Percentiles rank a stretch among this genome's conserved stretches.
Evolutionary conservation across 1,139 yeast genomes (phyloP).

Genomic region (Kodamaea arcana): DNA sequence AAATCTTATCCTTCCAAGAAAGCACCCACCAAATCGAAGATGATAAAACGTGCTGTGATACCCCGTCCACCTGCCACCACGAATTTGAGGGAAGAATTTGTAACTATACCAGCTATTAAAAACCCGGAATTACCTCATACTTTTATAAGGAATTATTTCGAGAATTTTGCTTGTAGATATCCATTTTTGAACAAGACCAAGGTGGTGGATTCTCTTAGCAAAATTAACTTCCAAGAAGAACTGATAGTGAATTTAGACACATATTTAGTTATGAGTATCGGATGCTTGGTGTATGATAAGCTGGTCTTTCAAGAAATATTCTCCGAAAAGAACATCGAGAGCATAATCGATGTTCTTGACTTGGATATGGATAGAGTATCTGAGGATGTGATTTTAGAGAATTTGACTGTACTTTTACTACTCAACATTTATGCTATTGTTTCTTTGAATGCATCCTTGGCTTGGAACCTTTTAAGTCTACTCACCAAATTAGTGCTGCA

Average conservation of each 20-base stretch:
- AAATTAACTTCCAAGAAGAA: conserved; percentile 31
- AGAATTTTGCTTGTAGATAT: conserved; percentile 33
- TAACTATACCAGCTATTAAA: conserved; percentile 29
- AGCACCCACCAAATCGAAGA: neutral
- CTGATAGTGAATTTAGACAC: conserved; percentile 36
- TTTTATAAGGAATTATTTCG: conserved; percentile 34
- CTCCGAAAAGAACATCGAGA: conserved; percentile 29
- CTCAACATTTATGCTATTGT: conserved; percentile 30
- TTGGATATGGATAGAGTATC: conserved; percentile 22
- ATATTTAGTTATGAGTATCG: conserved; percentile 38
- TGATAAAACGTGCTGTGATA: neutral
- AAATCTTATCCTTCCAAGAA: neutral
- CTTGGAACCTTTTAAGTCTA: conserved; percentile 37
- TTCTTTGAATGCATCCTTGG: conserved; percentile 23
- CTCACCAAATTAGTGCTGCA: conserved; percentile 27
- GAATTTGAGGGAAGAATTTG: conserved; percentile 21
- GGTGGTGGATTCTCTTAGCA: conserved; percentile 19
- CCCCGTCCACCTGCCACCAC: neutral
- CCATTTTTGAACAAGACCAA: conserved; percentile 30
- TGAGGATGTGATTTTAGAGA: conserved; percentile 18
- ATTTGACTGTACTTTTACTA: conserved; percentile 27
- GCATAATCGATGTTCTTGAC: conserved; percentile 33
- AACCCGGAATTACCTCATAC: conserved; percentile 23
- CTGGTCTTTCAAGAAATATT: conserved; percentile 25
- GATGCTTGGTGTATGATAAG: conserved; percentile 35